phyloP scores from a whole-genome alignment of 106 monocot genomes.

The Dioscorea zingiberensis region DNA sequence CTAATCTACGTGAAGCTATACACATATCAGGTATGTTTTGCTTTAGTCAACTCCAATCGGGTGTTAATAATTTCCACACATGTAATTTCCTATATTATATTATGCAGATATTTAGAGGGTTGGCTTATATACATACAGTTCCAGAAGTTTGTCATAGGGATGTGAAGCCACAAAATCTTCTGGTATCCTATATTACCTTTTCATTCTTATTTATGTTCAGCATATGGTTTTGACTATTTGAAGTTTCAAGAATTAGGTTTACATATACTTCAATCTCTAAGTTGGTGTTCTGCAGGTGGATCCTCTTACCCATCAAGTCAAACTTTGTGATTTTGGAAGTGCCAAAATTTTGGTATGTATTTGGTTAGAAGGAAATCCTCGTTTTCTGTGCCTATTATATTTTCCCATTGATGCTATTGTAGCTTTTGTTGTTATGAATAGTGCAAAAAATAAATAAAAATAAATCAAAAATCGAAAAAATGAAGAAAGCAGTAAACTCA shows the following conservation, averaged over 20 bases:
- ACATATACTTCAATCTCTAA: neutral
- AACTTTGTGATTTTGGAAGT: conserved; percentile 85
- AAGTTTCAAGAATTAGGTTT: neutral
- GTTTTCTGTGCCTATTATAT: too few species aligned
- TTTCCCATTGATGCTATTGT: too few species aligned
- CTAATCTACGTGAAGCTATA: conserved; percentile 83
- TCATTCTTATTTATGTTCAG: neutral
- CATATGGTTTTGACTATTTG: neutral
- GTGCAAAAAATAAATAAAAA: too few species aligned
- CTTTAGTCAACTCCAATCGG: neutral
- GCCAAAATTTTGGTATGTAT: conserved; percentile 65
- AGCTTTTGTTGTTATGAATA: too few species aligned
- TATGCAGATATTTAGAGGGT: conserved; percentile 72
- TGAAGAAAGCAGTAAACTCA: too few species aligned
- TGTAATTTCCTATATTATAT: neutral
- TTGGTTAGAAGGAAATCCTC: too few species aligned
- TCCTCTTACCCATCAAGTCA: conserved; percentile 79
- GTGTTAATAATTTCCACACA: neutral
- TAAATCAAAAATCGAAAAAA: too few species aligned
- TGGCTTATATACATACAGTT: conserved; percentile 84
- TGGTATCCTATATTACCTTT: conserved; percentile 24
- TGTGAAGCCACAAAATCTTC: conserved; percentile 88
- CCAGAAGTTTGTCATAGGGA: conserved; percentile 90
- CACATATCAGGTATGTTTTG: conserved; percentile 49
- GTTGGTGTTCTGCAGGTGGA: conserved; percentile 40